phyloP scores from a whole-genome alignment of 1,284 basidiomycete species.

The Trichosporon coremiiforme region DNA sequence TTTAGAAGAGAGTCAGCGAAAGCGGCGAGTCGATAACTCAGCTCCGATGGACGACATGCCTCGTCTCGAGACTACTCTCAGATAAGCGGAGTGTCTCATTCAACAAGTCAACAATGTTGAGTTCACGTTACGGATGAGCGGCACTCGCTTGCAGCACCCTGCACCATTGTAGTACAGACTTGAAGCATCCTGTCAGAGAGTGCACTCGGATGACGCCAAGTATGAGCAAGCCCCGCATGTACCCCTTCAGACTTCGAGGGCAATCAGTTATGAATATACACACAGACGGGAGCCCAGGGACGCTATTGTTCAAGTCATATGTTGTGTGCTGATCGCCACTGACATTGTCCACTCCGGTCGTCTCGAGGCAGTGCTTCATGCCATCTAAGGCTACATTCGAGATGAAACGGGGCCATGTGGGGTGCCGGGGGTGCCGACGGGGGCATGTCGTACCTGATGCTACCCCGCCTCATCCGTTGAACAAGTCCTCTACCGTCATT shows the following conservation, averaged over 20 bases:
- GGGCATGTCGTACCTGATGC: not conserved
- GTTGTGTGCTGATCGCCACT: conserved; percentile 2
- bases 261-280: not conserved
- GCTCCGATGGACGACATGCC: not conserved
- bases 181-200: no score
- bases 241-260: not conserved
- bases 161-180: no score
- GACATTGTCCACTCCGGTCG: not conserved
- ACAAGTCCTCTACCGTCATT: not conserved
- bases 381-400: not conserved
- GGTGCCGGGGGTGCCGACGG: not conserved
- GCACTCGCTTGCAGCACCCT: no score
- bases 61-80: no score
- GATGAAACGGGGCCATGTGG: not conserved
- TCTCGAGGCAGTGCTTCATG: not conserved
- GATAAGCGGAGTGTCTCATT: no score
- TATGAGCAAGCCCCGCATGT: no score
- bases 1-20: not conserved
- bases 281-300: no score
- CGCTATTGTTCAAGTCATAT: not conserved
- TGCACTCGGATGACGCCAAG: no score
- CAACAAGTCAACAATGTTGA: no score
- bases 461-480: not conserved
- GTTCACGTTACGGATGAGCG: no score
- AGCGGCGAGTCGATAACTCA: not conserved